These are phyloP conservation scores for Beauveria sp. DNA, from an alignment of 2,329 filamentous ascomycete genomes.

Conservation along the genomic window DNA sequence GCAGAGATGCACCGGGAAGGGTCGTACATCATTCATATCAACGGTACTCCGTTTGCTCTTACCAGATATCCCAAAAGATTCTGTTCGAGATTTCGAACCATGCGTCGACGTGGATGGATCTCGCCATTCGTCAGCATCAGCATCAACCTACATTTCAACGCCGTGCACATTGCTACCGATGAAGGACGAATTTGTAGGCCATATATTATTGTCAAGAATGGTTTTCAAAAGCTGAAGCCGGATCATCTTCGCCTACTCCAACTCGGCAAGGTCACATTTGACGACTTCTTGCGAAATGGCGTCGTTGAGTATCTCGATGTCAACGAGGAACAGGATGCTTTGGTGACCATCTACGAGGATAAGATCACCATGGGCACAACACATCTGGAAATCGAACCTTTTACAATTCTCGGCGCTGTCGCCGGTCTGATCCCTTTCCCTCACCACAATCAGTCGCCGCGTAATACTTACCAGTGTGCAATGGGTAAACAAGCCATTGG, in stretches of 20 bases:
- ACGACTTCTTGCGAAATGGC: slow-evolving; percentile 84
- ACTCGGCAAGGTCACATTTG: slow-evolving; percentile 78
- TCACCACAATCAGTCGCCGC: slow-evolving; percentile 96
- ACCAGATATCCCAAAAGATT: slow-evolving; percentile 84
- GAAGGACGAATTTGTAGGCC: slow-evolving; percentile 95
- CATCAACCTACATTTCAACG: slow-evolving; percentile 85
- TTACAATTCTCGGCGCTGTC: slow-evolving; percentile 91
- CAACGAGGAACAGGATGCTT: slow-evolving; percentile 95
- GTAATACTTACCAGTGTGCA: slow-evolving; percentile 98
- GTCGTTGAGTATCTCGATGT: slow-evolving; percentile 95
- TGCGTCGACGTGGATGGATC: slow-evolving; percentile 82
- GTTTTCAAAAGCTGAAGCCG: slow-evolving; percentile 69
- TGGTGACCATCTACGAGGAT: slow-evolving; percentile 83
- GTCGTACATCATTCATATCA: slow-evolving; percentile 86
- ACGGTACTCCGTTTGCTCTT: slow-evolving; percentile 86
- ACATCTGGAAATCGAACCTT: slow-evolving; percentile 95
- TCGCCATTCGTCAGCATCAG: slow-evolving; percentile 96
- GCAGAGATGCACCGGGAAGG: slow-evolving; percentile 80
- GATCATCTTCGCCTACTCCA: slow-evolving; percentile 76
- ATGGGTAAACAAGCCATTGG: slow-evolving; percentile 99
- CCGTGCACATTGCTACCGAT: slow-evolving; percentile 92
- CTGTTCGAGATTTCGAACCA: slow-evolving; percentile 72
- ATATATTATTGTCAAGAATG: slow-evolving; percentile 89
- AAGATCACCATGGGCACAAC: slow-evolving; percentile 80
- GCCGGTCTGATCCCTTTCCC: slow-evolving; percentile 96